Evolutionary conservation across 2,329 filamentous ascomycete genomes (phyloP).

Genomic region (Bipolaris gigantea): DNA sequence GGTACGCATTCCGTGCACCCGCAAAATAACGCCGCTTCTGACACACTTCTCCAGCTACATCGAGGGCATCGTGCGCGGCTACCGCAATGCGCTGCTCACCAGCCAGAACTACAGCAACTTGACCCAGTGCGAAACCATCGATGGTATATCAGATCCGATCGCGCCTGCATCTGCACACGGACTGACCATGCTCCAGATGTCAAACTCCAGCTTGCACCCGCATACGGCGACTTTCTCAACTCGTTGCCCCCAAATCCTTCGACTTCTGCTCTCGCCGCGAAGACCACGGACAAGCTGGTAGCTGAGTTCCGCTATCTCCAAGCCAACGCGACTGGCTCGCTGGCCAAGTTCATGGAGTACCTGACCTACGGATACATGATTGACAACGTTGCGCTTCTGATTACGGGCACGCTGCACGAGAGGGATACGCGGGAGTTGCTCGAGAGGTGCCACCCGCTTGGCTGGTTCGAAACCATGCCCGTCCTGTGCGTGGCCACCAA

Average conservation of each 20-base stretch:
- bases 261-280: constrained; percentile 89
- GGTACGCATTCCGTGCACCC: constrained; percentile 57
- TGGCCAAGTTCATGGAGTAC: constrained; percentile 96
- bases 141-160: constrained; percentile 62
- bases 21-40: constrained; percentile 5
- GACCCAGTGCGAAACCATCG: constrained; percentile 96
- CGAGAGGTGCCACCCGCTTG: constrained; percentile 92
- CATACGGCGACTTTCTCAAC: constrained; percentile 95
- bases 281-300: constrained; percentile 97
- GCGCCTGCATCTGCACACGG: constrained; percentile 4
- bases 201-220: constrained; percentile 93
- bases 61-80: constrained; percentile 95
- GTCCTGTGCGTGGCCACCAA: constrained; percentile 97
- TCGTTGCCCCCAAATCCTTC: constrained; percentile 94
- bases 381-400: constrained; percentile 96
- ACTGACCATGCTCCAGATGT: constrained; percentile 72
- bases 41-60: constrained; percentile 68
- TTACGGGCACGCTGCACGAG: constrained; percentile 96
- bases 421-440: constrained; percentile 93
- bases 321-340: constrained; percentile 86
- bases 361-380: constrained; percentile 99
- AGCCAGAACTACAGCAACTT: constrained; percentile 91
- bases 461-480: constrained; percentile 99
- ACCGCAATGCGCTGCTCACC: constrained; percentile 90
- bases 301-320: constrained; percentile 96